These are phyloP conservation scores for Rhodotorula sp. DNA, from an alignment of 1,284 basidiomycete species.

Conservation along the genomic window DNA sequence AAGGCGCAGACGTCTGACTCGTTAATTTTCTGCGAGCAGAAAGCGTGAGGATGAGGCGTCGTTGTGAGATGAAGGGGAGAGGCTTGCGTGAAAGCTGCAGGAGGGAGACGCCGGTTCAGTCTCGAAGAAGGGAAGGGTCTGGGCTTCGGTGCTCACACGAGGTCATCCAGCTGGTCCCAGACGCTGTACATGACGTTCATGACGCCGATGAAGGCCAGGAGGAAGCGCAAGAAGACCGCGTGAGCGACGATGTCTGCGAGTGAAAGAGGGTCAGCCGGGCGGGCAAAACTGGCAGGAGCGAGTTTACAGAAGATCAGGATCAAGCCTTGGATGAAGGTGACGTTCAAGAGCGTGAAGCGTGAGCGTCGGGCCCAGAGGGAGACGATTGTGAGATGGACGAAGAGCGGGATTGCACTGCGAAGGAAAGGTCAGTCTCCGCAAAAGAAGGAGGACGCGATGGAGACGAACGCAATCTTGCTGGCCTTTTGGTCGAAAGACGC, in stretches of 20 bases:
- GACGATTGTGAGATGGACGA: slow-evolving; percentile 15
- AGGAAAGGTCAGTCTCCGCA: background rate
- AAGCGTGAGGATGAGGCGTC: background rate
- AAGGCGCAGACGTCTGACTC: slow-evolving; percentile 31
- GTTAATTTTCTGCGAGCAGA: slow-evolving; percentile 25
- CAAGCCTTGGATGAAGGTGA: slow-evolving; percentile 6
- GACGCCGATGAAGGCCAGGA: slow-evolving; percentile 13
- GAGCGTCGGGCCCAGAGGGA: slow-evolving; percentile 23
- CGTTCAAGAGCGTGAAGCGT: slow-evolving; percentile 25
- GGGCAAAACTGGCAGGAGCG: background rate
- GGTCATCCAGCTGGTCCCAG: slow-evolving; percentile 33
- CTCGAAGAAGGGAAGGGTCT: background rate
- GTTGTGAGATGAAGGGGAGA: background rate
- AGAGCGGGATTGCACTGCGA: slow-evolving; percentile 19
- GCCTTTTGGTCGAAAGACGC: slow-evolving; percentile 31
- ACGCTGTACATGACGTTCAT: slow-evolving; percentile 37
- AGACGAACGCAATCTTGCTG: slow-evolving; percentile 24
- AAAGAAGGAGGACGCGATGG: background rate
- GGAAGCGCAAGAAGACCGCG: slow-evolving; percentile 24
- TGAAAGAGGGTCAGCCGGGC: background rate
- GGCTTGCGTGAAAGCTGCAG: background rate
- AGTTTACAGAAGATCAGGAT: slow-evolving; percentile 19
- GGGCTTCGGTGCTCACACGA: background rate
- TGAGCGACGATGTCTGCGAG: slow-evolving; percentile 26
- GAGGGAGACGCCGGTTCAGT: background rate